phyloP scores from a whole-genome alignment of 306 rosid species.

The Malus fusca region DNA sequence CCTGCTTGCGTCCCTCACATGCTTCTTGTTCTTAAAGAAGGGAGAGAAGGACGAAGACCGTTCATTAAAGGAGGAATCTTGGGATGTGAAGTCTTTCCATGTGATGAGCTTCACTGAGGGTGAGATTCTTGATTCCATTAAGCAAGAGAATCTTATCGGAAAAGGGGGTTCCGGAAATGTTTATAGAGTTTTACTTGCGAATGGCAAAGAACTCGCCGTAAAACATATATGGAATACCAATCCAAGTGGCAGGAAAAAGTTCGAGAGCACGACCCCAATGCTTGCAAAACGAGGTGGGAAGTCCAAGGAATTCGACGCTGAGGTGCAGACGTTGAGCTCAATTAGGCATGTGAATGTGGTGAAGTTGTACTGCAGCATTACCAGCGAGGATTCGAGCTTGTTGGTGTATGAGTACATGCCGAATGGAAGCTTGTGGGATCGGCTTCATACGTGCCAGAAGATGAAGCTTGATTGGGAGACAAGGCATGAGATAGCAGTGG shows the following conservation, averaged over 20 bases:
- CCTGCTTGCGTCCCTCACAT: constrained; percentile 21
- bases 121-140: constrained; percentile 80
- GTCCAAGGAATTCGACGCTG: constrained; percentile 68
- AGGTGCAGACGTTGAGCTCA: constrained; percentile 74
- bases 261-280: constrained; percentile 48
- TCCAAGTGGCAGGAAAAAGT: constrained; percentile 16
- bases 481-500: constrained; percentile 70
- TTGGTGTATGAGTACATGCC: constrained; percentile 84
- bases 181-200: constrained; percentile 52
- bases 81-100: constrained; percentile 89
- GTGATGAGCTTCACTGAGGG: constrained; percentile 65
- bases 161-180: constrained; percentile 91
- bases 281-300: constrained; percentile 26
- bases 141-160: constrained; percentile 79
- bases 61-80: constrained; percentile 68
- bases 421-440: constrained; percentile 88
- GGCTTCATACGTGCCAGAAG: constrained; percentile 54
- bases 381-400: constrained; percentile 81
- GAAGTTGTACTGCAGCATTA: constrained; percentile 81
- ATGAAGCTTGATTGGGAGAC: constrained; percentile 88
- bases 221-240: constrained; percentile 82
- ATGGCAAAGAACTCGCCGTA: constrained; percentile 75
- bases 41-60: constrained; percentile 32
- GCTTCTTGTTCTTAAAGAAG: constrained; percentile 30
- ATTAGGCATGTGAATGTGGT: constrained; percentile 93